Conservation (phyloP, 257 asterid genomes). For the Jasminum sambac region DNA sequence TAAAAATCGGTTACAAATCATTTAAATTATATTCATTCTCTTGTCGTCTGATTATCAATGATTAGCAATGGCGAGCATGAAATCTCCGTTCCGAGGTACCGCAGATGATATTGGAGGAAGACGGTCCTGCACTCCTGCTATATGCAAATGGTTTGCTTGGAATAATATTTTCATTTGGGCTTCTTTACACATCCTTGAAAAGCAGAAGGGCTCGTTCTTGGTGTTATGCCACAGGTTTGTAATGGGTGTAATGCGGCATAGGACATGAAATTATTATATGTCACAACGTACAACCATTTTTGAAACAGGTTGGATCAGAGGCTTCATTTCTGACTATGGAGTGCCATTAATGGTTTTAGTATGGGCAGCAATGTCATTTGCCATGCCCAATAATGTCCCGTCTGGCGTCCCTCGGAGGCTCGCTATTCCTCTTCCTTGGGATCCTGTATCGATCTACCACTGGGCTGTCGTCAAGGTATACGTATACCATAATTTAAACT, state of each 20-base stretch:
- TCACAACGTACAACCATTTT: not conserved
- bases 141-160: slow-evolving; percentile 54
- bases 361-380: slow-evolving; percentile 45
- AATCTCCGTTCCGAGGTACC: slow-evolving; percentile 45
- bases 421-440: slow-evolving; percentile 48
- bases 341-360: slow-evolving; percentile 52
- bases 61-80: slow-evolving; percentile 21
- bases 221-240: slow-evolving; percentile 48
- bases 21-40: not conserved
- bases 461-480: slow-evolving; percentile 57
- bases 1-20: too few species aligned
- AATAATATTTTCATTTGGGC: slow-evolving; percentile 46
- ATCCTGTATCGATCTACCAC: slow-evolving; percentile 41
- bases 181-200: slow-evolving; percentile 40
- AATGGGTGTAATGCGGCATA: too few species aligned
- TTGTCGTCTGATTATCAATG: not conserved
- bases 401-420: slow-evolving; percentile 51
- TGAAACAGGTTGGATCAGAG: slow-evolving; percentile 36
- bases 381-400: slow-evolving; percentile 35
- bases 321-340: slow-evolving; percentile 59
- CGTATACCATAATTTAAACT: too few species aligned
- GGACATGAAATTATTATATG: too few species aligned
- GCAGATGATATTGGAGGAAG: slow-evolving; percentile 42
- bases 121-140: slow-evolving; percentile 44
- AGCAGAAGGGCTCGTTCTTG: slow-evolving; percentile 56